Conservation (phyloP, 179 eudicot genomes). For the Carnegiea gigantea region DNA sequence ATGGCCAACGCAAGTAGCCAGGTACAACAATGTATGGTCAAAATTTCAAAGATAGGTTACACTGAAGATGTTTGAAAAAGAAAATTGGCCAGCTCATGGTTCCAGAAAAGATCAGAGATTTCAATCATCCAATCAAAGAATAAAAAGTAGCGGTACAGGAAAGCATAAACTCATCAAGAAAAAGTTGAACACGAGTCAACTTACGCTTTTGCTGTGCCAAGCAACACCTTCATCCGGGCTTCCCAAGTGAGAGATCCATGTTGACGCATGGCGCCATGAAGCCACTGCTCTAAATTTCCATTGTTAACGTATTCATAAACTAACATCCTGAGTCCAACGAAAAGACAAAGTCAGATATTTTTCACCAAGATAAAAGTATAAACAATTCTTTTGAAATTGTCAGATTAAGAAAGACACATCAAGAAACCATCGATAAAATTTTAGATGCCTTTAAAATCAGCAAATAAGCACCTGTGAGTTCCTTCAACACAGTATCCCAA, state of each 20-base stretch:
- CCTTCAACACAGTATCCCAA: conserved; percentile 97
- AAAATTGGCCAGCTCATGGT: neutral
- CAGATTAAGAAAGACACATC: neutral
- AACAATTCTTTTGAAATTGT: neutral
- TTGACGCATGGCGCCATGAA: conserved; percentile 96
- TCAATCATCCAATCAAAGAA: neutral
- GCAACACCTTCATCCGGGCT: conserved; percentile 83
- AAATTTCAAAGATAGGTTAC: neutral
- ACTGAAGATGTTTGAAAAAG: neutral
- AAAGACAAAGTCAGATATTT: conserved; percentile 17
- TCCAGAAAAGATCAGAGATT: neutral
- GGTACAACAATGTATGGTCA: neutral
- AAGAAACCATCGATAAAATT: neutral
- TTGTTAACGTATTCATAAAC: conserved; percentile 94
- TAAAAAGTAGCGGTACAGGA: neutral
- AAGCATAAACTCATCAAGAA: neutral
- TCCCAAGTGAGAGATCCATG: conserved; percentile 97
- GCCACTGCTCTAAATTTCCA: conserved; percentile 98
- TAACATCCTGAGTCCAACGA: conserved; percentile 61
- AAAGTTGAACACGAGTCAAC: conserved; percentile 29
- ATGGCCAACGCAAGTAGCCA: neutral
- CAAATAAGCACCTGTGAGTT: conserved; percentile 67
- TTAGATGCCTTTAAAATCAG: neutral
- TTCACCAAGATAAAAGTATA: neutral
- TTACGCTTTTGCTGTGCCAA: conserved; percentile 99